These are phyloP conservation scores for Apophysomyces trapeziformis DNA, from an alignment of 371 early-diverging fungal genomes.

Conservation along the genomic window DNA sequence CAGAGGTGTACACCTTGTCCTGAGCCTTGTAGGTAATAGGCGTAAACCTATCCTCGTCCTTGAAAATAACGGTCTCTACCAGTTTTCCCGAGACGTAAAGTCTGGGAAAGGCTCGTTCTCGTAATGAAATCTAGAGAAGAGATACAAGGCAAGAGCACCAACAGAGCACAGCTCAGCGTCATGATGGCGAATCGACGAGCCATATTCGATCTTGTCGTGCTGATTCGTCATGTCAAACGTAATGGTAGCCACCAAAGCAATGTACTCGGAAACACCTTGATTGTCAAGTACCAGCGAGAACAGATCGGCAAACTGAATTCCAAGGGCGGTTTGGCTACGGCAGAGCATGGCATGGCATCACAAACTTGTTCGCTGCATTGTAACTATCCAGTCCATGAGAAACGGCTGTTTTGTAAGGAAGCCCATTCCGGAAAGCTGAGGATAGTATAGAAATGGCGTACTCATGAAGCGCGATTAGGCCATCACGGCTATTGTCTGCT, in stretches of 20 bases:
- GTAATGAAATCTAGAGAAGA: constrained; percentile 11
- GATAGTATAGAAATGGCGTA: no score
- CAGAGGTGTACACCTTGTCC: background rate
- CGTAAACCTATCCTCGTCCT: background rate
- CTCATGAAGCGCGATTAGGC: no score
- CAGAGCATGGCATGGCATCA: constrained; percentile 12
- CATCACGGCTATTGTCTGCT: no score
- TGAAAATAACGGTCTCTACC: background rate
- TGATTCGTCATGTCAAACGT: constrained; percentile 9
- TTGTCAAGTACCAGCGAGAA: background rate
- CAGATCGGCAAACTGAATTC: constrained; percentile 12
- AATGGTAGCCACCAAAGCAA: constrained; percentile 6
- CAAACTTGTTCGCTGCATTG: no score
- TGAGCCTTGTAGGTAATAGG: background rate
- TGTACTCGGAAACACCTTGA: background rate
- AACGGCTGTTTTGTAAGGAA: no score
- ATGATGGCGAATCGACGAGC: background rate
- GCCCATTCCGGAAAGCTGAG: no score
- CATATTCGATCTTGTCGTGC: constrained; percentile 17
- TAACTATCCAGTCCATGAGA: no score
- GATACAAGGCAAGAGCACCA: background rate
- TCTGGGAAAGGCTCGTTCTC: constrained; percentile 14
- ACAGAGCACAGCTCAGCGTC: background rate
- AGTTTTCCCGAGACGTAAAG: background rate
- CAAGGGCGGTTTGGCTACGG: constrained; percentile 8